Percentiles rank a stretch among this genome's conserved stretches.
phyloP scores from a whole-genome alignment of 1,139 yeast species.

The Pichia kudriavzevii region DNA sequence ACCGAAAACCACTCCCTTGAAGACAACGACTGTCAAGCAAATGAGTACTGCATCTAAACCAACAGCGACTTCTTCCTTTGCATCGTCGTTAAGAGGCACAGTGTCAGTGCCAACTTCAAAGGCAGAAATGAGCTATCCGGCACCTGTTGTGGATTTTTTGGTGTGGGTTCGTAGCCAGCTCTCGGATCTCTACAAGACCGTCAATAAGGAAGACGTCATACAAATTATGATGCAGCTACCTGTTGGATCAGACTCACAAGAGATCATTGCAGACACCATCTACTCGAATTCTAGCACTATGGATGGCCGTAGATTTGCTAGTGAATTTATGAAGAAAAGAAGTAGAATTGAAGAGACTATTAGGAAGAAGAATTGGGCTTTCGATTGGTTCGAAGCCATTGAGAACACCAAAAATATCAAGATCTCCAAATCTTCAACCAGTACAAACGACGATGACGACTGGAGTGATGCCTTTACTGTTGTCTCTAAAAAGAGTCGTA shows the following conservation, averaged over 20 bases:
- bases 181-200: slow-evolving; percentile 65
- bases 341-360: slow-evolving; percentile 57
- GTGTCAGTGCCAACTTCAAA: slow-evolving; percentile 5
- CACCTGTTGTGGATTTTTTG: slow-evolving; percentile 56
- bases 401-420: slow-evolving; percentile 7
- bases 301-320: slow-evolving; percentile 94
- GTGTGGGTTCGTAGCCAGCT: slow-evolving; percentile 80
- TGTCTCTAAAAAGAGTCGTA: slow-evolving; percentile 56
- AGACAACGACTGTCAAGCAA: slow-evolving; percentile 2
- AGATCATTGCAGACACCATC: slow-evolving; percentile 86
- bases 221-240: slow-evolving; percentile 80
- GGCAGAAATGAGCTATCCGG: slow-evolving; percentile 8
- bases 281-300: slow-evolving; percentile 84
- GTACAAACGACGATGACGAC: slow-evolving; percentile 41
- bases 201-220: slow-evolving; percentile 66
- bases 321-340: slow-evolving; percentile 78
- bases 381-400: slow-evolving; percentile 59
- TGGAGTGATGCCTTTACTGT: slow-evolving; percentile 60
- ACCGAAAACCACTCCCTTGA: neutral
- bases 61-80: slow-evolving; percentile 20
- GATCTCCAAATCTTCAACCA: slow-evolving; percentile 1
- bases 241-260: slow-evolving; percentile 60
- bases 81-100: slow-evolving; percentile 5
- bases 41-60: slow-evolving; percentile 17
- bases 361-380: slow-evolving; percentile 35